Base-by-base conservation (phyloP, 805 yeast genomes). In the Ogataea parapolymorpha region DNA sequence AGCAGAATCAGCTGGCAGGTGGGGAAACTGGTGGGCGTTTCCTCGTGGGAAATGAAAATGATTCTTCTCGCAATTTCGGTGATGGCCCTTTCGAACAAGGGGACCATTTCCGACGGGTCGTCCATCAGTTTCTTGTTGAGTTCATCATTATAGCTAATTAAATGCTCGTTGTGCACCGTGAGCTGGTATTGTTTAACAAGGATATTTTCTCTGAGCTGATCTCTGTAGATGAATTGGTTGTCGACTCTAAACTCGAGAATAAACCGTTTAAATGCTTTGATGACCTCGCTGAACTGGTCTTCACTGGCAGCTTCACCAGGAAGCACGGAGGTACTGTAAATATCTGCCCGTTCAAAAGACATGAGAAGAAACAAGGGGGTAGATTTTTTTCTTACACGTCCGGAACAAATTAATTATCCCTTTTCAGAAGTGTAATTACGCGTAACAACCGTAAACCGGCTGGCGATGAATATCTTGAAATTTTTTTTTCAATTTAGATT, bases 71-170 rank as follows among this genome's bases (percentile, higher is more conserved):
- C 97, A 28, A 88, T 91, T 43, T 85, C 90, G 3, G 91, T 83
- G 51, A 84, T 80, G 39, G 91, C 89, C 34, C 64, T 75, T 62
- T 90, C 96, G 54, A 90, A 88, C 28, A 88, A 62, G 3, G 96
- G 95, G 25, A 90, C 79, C 73, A 86, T 79, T 37, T 86, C 96
- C 2, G 83, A 71, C 3, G 99, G 98, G 56, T 85, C 90, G 54
- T 89, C 96, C 43, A 80, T 65, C 48, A 93, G 70, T 50, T 79
- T 79, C 62, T 89, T 91, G 59, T 88, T 90, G 39, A 93, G 71
- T 52, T 86, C 95, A 57, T 88, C 98, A 56, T 88, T 86, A 67
- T 79, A 93, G 7, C 88, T 82, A 41, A 91, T 84, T 43, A 93
- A 67, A 58, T 93, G 96, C 40, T 84, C 95, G 35, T 86, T 73